phyloP scores from a whole-genome alignment of 768 basidiomycete genomes.

The Neoboletus brunneissimus region DNA sequence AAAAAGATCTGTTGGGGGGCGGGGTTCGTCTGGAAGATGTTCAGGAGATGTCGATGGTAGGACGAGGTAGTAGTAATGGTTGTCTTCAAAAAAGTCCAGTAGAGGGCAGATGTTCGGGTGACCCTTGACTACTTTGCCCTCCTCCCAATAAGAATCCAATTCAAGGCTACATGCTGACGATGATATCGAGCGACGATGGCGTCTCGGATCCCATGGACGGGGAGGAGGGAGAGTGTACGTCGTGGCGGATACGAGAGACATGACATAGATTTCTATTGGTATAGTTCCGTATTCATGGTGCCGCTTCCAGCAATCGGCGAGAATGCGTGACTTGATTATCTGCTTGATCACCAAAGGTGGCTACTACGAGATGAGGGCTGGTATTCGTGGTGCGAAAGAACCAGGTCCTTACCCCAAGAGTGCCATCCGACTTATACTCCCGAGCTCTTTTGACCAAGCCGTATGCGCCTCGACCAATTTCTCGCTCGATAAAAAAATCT shows the following conservation, averaged over 20 bases:
- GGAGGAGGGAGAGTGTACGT: constrained; percentile 74
- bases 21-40: constrained; percentile 46
- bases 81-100: constrained; percentile 96
- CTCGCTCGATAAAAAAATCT: constrained; percentile 80
- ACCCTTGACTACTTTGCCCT: constrained; percentile 72
- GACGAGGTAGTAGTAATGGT: constrained; percentile 93
- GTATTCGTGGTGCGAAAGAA: constrained; percentile 1
- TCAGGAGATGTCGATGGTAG: constrained; percentile 74
- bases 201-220: constrained; percentile 82
- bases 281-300: constrained; percentile 94
- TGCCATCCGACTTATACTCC: constrained; percentile 70
- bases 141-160: constrained; percentile 52
- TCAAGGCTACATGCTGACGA: constrained; percentile 13
- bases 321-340: constrained; percentile 96
- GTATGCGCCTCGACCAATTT: constrained; percentile 93
- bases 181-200: constrained; percentile 30
- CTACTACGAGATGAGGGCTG: constrained; percentile 37
- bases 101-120: constrained; percentile 96
- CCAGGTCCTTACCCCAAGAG: constrained; percentile 69
- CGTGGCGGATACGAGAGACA: constrained; percentile 84
- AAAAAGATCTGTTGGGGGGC: constrained; percentile 81
- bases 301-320: constrained; percentile 99
- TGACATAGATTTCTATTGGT: constrained; percentile 95
- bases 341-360: constrained; percentile 94
- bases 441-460: constrained; percentile 90